phyloP scores from a whole-genome alignment of 1,139 yeast species.

The Torulaspora globosa region DNA sequence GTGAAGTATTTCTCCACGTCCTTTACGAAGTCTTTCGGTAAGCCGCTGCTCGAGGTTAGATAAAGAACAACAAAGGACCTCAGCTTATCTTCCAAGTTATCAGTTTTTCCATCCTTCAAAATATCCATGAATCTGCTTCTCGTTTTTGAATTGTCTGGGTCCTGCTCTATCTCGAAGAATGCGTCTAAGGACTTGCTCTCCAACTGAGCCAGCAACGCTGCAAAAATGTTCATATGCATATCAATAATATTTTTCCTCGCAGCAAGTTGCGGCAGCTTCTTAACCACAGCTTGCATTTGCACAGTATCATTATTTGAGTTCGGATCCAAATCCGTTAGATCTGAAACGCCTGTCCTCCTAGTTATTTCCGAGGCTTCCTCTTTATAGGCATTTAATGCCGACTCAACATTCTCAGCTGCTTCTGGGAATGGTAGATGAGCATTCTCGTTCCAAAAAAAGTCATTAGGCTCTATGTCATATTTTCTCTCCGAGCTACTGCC shows the following conservation, averaged over 20 bases:
- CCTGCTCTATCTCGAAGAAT: constrained; percentile 90
- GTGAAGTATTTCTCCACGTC: constrained; percentile 63
- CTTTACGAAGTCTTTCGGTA: constrained; percentile 57
- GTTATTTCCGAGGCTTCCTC: constrained; percentile 85
- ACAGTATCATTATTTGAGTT: constrained; percentile 60
- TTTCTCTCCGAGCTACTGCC: constrained; percentile 44
- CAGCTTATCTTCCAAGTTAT: constrained; percentile 69
- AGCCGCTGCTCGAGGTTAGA: constrained; percentile 45
- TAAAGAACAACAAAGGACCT: constrained; percentile 80
- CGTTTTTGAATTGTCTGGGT: constrained; percentile 56
- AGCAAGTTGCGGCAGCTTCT: constrained; percentile 86
- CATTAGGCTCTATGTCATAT: constrained; percentile 80
- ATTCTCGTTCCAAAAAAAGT: constrained; percentile 85
- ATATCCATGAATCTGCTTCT: constrained; percentile 58
- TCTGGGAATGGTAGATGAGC: constrained; percentile 92
- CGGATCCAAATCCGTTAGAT: constrained; percentile 69
- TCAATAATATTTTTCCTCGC: constrained; percentile 85
- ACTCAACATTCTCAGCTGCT: constrained; percentile 92
- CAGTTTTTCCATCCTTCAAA: constrained; percentile 42
- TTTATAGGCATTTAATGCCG: constrained; percentile 74
- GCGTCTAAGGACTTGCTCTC: constrained; percentile 84
- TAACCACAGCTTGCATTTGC: constrained; percentile 83
- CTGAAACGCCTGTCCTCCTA: constrained; percentile 65
- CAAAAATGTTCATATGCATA: constrained; percentile 94
- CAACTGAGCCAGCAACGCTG: constrained; percentile 74